These are phyloP conservation scores for Amoeboaphelidium protococcarum DNA, from an alignment of 371 early-diverging fungal species.

Conservation along the genomic window DNA sequence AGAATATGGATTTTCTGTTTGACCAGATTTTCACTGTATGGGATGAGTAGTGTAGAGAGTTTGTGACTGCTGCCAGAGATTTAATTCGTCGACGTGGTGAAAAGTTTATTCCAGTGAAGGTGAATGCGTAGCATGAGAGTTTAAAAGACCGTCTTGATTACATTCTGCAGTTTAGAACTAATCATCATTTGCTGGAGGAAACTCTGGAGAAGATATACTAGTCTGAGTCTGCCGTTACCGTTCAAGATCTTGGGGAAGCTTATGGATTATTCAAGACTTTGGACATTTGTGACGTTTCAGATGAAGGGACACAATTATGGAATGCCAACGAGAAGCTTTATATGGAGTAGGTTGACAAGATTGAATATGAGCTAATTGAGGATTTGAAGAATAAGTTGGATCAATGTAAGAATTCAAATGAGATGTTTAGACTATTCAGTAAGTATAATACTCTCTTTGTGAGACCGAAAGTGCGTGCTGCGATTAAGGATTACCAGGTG, in stretches of 20 bases:
- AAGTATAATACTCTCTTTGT: slow-evolving; percentile 96
- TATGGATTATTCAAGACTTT: slow-evolving; percentile 77
- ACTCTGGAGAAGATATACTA: slow-evolving; percentile 77
- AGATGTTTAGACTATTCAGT: slow-evolving; percentile 96
- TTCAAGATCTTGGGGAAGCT: slow-evolving; percentile 69
- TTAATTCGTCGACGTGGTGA: slow-evolving; percentile 66
- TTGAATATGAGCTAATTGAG: slow-evolving; percentile 90
- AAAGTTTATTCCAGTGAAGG: slow-evolving; percentile 81
- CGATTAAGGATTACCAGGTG: slow-evolving; percentile 94
- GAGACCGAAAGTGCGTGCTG: slow-evolving; percentile 93
- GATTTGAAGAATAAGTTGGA: slow-evolving; percentile 75
- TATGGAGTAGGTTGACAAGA: slow-evolving; percentile 76
- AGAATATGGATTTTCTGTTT: slow-evolving; percentile 40
- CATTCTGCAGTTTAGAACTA: slow-evolving; percentile 66
- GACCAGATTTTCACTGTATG: slow-evolving; percentile 71
- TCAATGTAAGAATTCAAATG: slow-evolving; percentile 80
- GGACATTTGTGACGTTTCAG: slow-evolving; percentile 75
- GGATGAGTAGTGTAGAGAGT: slow-evolving; percentile 86
- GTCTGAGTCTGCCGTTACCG: slow-evolving; percentile 12
- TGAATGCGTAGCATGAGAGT: slow-evolving; percentile 63
- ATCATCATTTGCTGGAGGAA: slow-evolving; percentile 81
- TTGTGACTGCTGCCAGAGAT: slow-evolving; percentile 78
- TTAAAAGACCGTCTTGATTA: slow-evolving; percentile 78
- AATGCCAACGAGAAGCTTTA: slow-evolving; percentile 65
- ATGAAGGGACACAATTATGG: slow-evolving; percentile 83